Evolutionary conservation across 108 stramenopile species (phyloP), one percentile per base, ranked within the genome.

Genomic region (Skeletonema grethae): DNA sequence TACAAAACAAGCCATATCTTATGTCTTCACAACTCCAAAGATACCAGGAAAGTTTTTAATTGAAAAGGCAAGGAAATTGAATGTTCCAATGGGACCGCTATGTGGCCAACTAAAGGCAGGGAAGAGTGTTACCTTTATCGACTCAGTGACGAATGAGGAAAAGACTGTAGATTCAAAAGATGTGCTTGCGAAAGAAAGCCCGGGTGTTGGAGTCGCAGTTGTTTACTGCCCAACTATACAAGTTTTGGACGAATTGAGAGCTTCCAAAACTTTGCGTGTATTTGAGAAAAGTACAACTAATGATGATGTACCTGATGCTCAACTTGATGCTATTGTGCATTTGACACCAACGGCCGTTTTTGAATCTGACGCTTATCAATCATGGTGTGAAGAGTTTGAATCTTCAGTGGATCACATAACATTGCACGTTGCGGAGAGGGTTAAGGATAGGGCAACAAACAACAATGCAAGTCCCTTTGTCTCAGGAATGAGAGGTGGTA

Each of bases 41-140:
- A 75, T 93, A 61, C 76, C 75, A 0, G 93, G 94, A n/a, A 91
- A 89, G 63, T 97, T 97, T 63, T 66, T 86, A 8, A 67, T 84
- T 7, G 82, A 90, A 10, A 79, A 79, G 63, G 97, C 97, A 30
- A 73, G 53, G 41, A 79, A 65, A 34, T 70, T 95, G 25, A 89
- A 92, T 10, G 87, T 97, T 5, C 93, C 91, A 29, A 70, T 58
- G 56, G 97, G 97, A 65, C 95, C 95, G 7, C 16, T 91, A 62
- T 97, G 87, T 77, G 88, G 84, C 20, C 64, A 90, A 79, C 67
- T 97, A 24, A 93, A 95, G 59, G 43, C 82, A 25, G 97, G 97
- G 25, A 83, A 93, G 64, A 60, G 67, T 18, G 84, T 96, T n/a
- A 95, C 90, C 0, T 90, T 94, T 80, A 32, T 66, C n/a, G 66